Evolutionary conservation across 192 early-diverging fungal genomes (phyloP).

Genomic region (Ambispora gerdemannii): DNA sequence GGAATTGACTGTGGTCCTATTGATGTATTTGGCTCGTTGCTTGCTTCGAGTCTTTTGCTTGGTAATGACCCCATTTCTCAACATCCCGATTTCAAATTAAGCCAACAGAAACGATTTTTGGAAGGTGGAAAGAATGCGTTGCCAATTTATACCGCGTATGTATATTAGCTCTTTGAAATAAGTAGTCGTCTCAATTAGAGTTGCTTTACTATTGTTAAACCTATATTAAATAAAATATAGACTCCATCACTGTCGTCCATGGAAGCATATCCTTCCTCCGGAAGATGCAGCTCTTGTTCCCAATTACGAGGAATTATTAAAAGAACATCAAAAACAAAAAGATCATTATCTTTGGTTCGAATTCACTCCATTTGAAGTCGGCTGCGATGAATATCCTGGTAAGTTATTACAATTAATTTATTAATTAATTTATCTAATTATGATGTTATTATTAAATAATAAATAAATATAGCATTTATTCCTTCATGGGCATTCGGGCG

Average conservation of each 20-base stretch:
- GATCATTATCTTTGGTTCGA: conserved; percentile 80
- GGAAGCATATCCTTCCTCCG: conserved; percentile 36
- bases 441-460: too few species aligned
- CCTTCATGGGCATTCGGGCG: conserved; percentile 79
- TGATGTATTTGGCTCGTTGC: conserved; percentile 57
- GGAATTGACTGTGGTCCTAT: conserved; percentile 43
- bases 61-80: conserved; percentile 35
- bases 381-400: conserved; percentile 69
- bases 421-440: background rate
- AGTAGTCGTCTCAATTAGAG: too few species aligned
- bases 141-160: conserved; percentile 69
- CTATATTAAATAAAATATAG: too few species aligned
- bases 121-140: conserved; percentile 62
- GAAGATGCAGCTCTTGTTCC: conserved; percentile 28
- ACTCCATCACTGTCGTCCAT: conserved; percentile 61
- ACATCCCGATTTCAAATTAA: conserved; percentile 54
- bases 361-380: conserved; percentile 75
- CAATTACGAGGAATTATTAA: conserved; percentile 36
- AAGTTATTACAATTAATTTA: background rate
- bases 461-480: conserved; percentile 58
- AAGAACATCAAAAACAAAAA: conserved; percentile 33
- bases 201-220: too few species aligned
- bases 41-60: conserved; percentile 46
- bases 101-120: conserved; percentile 48
- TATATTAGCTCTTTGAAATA: background rate